Evolutionary conservation across 495 filamentous ascomycete genomes (phyloP).

Genomic region (Hypoxylon trugodes): DNA sequence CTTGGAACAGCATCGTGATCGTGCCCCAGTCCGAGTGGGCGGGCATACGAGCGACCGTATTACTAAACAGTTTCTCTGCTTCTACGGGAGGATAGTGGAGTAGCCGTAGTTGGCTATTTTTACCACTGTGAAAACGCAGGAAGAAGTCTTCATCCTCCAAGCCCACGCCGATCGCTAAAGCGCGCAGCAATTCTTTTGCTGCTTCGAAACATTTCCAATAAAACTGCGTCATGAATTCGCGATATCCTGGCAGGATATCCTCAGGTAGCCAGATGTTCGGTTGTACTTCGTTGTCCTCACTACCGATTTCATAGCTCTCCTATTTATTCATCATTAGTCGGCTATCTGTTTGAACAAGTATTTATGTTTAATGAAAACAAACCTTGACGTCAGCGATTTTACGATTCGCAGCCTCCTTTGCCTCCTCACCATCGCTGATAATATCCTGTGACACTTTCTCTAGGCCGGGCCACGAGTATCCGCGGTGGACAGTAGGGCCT

Average conservation of each 20-base stretch:
- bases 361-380: neutral
- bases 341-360: neutral
- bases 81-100: slow-evolving; percentile 72
- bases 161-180: slow-evolving; percentile 62
- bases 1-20: slow-evolving; percentile 62
- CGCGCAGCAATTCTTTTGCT: slow-evolving; percentile 58
- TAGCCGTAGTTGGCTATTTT: slow-evolving; percentile 70
- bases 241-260: slow-evolving; percentile 65
- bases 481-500: slow-evolving; percentile 59
- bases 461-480: slow-evolving; percentile 70
- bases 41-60: slow-evolving; percentile 60
- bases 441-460: slow-evolving; percentile 72
- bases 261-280: slow-evolving; percentile 74
- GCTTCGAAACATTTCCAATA: slow-evolving; percentile 62
- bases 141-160: slow-evolving; percentile 63
- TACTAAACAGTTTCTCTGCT: slow-evolving; percentile 54
- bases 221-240: slow-evolving; percentile 64
- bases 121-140: slow-evolving; percentile 60
- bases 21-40: slow-evolving; percentile 62
- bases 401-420: slow-evolving; percentile 40
- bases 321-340: slow-evolving; percentile 32
- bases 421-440: slow-evolving; percentile 57
- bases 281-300: slow-evolving; percentile 60
- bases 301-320: slow-evolving; percentile 76
- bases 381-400: slow-evolving; percentile 56